Conservation (phyloP, 2,329 filamentous ascomycete genomes). For the Aureobasidium musti region DNA sequence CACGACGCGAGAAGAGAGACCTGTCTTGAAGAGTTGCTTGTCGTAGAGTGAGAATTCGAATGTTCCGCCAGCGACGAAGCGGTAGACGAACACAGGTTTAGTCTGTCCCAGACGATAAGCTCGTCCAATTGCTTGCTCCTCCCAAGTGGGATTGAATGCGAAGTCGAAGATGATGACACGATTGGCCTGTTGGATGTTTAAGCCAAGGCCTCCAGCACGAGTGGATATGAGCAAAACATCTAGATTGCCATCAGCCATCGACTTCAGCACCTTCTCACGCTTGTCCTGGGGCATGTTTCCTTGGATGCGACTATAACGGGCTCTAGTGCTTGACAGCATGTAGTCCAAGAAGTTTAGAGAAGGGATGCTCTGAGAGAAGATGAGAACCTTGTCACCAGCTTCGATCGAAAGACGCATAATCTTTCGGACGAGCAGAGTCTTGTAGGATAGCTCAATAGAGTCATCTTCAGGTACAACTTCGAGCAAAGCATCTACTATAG, state of each 20-base stretch:
- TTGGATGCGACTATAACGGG: constrained; percentile 63
- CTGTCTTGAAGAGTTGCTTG: constrained; percentile 76
- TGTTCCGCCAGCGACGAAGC: constrained; percentile 74
- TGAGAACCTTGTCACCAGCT: constrained; percentile 70
- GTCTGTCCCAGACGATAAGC: constrained; percentile 82
- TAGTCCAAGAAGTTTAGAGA: constrained; percentile 69
- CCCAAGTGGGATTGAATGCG: constrained; percentile 74
- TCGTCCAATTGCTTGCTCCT: constrained; percentile 84
- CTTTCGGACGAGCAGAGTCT: constrained; percentile 64
- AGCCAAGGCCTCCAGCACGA: constrained; percentile 74
- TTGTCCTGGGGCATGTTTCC: constrained; percentile 59
- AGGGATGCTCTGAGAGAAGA: constrained; percentile 74
- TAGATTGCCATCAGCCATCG: constrained; percentile 63
- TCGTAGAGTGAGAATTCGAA: constrained; percentile 76
- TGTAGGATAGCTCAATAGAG: constrained; percentile 59
- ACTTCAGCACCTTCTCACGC: constrained; percentile 65
- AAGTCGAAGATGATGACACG: constrained; percentile 86
- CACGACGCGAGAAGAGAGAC: constrained; percentile 75
- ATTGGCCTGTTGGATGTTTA: constrained; percentile 83
- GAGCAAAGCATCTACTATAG: constrained; percentile 32
- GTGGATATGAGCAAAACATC: constrained; percentile 79
- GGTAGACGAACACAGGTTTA: constrained; percentile 82
- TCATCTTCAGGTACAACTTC: constrained; percentile 22
- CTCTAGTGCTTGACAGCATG: constrained; percentile 54
- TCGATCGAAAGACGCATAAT: constrained; percentile 68